Percentiles rank a stretch among this genome's conserved stretches.
These are phyloP conservation scores for Pseudopithomyces maydicus DNA, from an alignment of 2,329 filamentous ascomycete species.

Conservation along the genomic window DNA sequence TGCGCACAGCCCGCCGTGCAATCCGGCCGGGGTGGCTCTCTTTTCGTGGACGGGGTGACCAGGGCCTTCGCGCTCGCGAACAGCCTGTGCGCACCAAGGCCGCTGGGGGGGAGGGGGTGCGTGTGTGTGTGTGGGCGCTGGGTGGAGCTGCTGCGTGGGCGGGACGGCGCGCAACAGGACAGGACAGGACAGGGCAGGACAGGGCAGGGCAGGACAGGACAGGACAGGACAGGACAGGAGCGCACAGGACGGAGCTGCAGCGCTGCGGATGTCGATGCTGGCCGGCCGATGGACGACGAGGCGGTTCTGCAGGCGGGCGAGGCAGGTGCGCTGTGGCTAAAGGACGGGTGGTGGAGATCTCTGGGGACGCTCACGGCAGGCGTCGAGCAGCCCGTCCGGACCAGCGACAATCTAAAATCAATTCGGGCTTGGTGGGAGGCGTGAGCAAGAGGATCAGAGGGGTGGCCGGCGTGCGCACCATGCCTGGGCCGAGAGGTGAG, in stretches of 20 bases:
- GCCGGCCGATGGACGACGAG: background rate
- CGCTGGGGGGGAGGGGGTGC: constrained; percentile 16
- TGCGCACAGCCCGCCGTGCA: constrained; percentile 39
- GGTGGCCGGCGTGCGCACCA: constrained; percentile 32
- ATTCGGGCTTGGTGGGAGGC: constrained; percentile 38
- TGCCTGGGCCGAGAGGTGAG: constrained; percentile 34
- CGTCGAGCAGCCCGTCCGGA: constrained; percentile 38
- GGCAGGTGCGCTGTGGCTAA: constrained; percentile 32
- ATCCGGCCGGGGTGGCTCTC: constrained; percentile 31
- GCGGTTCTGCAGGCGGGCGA: constrained; percentile 17
- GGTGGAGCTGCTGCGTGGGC: constrained; percentile 29
- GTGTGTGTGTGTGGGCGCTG: constrained; percentile 13
- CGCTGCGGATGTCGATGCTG: background rate
- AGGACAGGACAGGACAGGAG: constrained; percentile 16
- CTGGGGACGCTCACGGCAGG: constrained; percentile 33
- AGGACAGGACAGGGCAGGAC: constrained; percentile 27
- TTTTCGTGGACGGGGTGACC: constrained; percentile 31
- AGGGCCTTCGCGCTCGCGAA: constrained; percentile 19
- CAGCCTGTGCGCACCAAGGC: constrained; percentile 32
- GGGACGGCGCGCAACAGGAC: constrained; percentile 35
- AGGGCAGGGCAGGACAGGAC: constrained; percentile 17
- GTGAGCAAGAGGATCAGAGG: constrained; percentile 30
- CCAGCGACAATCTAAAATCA: constrained; percentile 43
- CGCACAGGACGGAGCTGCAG: constrained; percentile 3
- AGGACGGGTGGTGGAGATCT: constrained; percentile 42